Evolutionary conservation across 1,284 basidiomycete genomes (phyloP), one percentile per base, ranked within the genome.

Genomic region (Psilocybe mexicana): DNA sequence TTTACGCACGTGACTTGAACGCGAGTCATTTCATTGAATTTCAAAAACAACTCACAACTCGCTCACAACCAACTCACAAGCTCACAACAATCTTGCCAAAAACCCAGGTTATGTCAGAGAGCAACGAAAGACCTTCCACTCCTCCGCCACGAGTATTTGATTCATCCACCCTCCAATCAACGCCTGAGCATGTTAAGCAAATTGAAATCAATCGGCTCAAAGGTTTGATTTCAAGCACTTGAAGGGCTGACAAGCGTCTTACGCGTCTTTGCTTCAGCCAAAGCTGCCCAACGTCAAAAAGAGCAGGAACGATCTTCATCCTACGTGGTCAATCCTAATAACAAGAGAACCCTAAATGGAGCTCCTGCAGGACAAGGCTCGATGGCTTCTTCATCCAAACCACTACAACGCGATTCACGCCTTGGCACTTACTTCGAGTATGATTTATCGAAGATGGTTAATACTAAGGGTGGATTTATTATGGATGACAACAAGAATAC

Each of bases 361-460:
- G 72, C 77, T 2, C 76, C 85, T 43, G 82, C 81, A 11, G 72
- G 69, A 7, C 87, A 87, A 24, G 81, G 75, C 4, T 86, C 73
- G 0, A 67, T 65, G 4, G 69, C 70, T 47, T 69, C 67, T 0
- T 76, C 79, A 53, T 69, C 74, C 1, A 78, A 80, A 57, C 85
- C 86, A 33, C 75, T 92, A 55, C 83, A 83, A 67, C 82, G 88
- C 12, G 89, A 92, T 64, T 80, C 84, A 7, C 81, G 89, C 28
- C 76, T 93, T 0, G 91, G 91, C 28, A 93, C 88, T 54, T 96
- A 96, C 74, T 94, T 95, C 64, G 94, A 97, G 63, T 98, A 97
- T 84, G 94, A 97, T 72, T 73, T 98, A n/a, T 92, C 91, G 18
- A 98, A 96, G 77, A 93, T 96, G 90, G 88, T 92, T 65, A 96